Base-by-base conservation (phyloP, 495 filamentous ascomycete species). In the Elaphomyces granulatus region DNA sequence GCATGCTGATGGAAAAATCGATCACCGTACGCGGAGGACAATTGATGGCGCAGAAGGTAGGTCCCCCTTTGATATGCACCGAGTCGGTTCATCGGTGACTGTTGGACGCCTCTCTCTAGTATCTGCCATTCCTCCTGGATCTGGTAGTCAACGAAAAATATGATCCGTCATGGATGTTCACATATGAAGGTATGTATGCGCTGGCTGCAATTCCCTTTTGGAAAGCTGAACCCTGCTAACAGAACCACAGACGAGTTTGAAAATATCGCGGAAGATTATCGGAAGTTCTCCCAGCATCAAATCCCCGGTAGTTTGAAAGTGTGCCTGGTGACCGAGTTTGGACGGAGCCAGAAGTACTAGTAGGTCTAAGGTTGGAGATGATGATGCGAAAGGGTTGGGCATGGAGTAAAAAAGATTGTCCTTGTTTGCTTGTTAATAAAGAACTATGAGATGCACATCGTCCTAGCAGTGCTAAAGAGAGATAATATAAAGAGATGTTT, bases 131-230 rank as follows among this genome's bases (percentile, higher is more conserved):
- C 20, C 44, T 58, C 2, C 45, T 58, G 28, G 37, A 56, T 8
- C 41, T 58, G 12, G 46, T 47, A 3, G 33, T 53, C 8, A 15
- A 55, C 16, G 53, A 48, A 0, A 46, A 46, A 36, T 33, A 52
- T 7, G 51, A 58, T 20, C 51, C 55, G 0, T 56, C 55, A 3
- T 58, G 50, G 47, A 49, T 54, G 42, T 58, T 58, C 44, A 56
- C 50, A 1, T 48, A 46, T 16, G 48, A 48, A 15, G 48, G 48
- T 50, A 42, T 34, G 45, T 2, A 36, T 41, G 4, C 4, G n/a
- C n/a, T n/a, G n/a, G n/a, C n/a, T n/a, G n/a, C n/a, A n/a, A n/a
- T n/a, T n/a, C n/a, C n/a, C n/a, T n/a, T n/a, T n/a, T n/a, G n/a
- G n/a, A n/a, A n/a, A n/a, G n/a, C n/a, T n/a, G n/a, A n/a, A n/a